These are phyloP conservation scores for Phaeosphaeriaceae sp. DNA, from an alignment of 2,329 filamentous ascomycete species.

Conservation along the genomic window DNA sequence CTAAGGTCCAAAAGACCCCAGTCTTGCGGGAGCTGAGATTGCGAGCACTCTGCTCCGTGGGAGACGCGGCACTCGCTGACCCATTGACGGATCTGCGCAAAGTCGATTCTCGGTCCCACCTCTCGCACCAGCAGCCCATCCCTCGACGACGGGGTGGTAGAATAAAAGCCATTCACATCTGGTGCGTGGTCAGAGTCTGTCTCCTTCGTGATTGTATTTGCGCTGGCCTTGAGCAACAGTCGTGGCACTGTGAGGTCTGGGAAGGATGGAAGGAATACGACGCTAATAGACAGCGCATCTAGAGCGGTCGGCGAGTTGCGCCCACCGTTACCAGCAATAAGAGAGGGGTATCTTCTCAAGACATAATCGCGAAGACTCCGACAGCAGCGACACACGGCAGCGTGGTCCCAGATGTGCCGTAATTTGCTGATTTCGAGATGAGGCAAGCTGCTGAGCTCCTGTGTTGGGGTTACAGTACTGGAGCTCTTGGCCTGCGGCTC, in stretches of 20 bases:
- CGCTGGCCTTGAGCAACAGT: slow-evolving; percentile 2
- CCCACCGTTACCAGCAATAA: neutral
- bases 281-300: slow-evolving; percentile 1
- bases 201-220: neutral
- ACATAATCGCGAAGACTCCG: slow-evolving; percentile 8
- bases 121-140: slow-evolving; percentile 5
- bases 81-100: slow-evolving; percentile 10
- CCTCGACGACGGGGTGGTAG: slow-evolving; percentile 9
- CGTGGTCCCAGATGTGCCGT: slow-evolving; percentile 10
- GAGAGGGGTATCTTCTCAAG: slow-evolving; percentile 3
- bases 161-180: slow-evolving; percentile 2
- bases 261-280: slow-evolving; percentile 1
- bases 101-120: slow-evolving; percentile 7
- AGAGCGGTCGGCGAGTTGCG: neutral
- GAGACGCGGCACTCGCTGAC: slow-evolving; percentile 10
- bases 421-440: slow-evolving; percentile 6
- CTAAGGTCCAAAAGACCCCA: slow-evolving; percentile 3
- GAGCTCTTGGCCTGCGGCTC: slow-evolving; percentile 7
- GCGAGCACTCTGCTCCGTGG: slow-evolving; percentile 9
- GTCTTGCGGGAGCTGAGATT: slow-evolving; percentile 7
- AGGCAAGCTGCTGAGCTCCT: slow-evolving; percentile 4
- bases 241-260: slow-evolving; percentile 1
- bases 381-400: slow-evolving; percentile 6
- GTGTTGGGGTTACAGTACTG: neutral
- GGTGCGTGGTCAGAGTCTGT: neutral